Conservation (phyloP, 225 moss, liverwort and hornwort species). For the Pseudoscleropodium purum region DNA sequence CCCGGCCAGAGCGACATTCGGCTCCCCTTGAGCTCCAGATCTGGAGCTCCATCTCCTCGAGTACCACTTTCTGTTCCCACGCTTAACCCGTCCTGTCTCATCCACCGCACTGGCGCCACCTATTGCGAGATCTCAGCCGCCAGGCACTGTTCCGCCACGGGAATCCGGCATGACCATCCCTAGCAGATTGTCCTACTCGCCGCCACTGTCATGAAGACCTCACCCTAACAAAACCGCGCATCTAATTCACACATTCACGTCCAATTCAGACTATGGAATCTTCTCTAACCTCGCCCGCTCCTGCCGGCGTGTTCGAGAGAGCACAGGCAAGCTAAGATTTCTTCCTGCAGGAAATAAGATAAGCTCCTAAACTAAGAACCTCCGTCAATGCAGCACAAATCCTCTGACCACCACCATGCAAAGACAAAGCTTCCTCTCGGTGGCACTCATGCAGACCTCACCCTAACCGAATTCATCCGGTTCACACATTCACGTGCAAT, state of each 20-base stretch:
- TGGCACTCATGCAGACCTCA: neutral
- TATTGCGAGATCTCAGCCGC: slow-evolving; percentile 17
- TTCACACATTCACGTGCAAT: neutral
- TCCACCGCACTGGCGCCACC: neutral
- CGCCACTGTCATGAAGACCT: neutral
- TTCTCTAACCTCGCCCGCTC: neutral
- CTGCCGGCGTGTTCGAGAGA: neutral
- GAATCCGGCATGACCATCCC: neutral
- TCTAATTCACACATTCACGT: neutral
- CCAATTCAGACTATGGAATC: neutral
- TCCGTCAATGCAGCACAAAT: neutral
- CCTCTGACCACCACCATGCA: neutral
- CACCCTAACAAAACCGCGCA: neutral
- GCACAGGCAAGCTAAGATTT: neutral
- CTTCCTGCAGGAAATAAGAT: neutral
- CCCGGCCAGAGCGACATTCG: neutral
- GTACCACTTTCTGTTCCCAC: neutral
- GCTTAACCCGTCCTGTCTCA: neutral
- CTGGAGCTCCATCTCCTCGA: slow-evolving; percentile 1
- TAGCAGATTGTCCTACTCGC: neutral
- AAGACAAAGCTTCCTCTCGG: neutral
- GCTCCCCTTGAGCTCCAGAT: slow-evolving; percentile 6
- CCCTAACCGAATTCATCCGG: neutral
- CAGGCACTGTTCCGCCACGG: neutral
- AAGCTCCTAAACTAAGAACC: neutral